Evolutionary conservation across 1,284 basidiomycete genomes (phyloP).

Genomic region (Ustilago loliicola): DNA sequence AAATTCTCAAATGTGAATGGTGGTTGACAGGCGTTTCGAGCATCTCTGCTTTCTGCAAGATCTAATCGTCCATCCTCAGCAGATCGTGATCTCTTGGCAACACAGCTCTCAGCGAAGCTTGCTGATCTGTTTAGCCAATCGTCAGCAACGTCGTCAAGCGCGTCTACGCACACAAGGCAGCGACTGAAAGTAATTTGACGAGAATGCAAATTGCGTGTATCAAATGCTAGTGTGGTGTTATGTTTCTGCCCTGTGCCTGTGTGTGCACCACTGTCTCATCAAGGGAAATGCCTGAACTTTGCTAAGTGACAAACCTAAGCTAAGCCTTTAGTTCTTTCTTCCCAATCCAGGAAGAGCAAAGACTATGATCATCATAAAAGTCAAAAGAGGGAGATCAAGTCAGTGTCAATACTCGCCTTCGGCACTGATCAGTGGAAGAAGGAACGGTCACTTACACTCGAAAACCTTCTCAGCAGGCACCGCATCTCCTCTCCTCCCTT

Average conservation of each 20-base stretch:
- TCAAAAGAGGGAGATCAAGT: not conserved
- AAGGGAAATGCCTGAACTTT: too few species aligned
- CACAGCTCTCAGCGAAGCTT: too few species aligned
- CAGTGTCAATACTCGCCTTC: not conserved
- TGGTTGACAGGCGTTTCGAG: slow-evolving; percentile 21
- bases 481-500: slow-evolving; percentile 78
- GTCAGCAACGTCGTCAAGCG: not conserved
- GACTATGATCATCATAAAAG: slow-evolving; percentile 21
- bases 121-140: not conserved
- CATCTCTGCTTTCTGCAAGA: slow-evolving; percentile 30
- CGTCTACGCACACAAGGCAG: not conserved
- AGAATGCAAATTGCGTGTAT: slow-evolving; percentile 5
- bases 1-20: too few species aligned
- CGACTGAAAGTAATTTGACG: not conserved
- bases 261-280: too few species aligned
- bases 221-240: not conserved
- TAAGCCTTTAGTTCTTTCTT: slow-evolving; percentile 44
- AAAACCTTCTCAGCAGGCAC: slow-evolving; percentile 79
- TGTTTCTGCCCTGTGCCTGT: not conserved
- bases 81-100: too few species aligned
- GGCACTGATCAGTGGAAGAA: not conserved
- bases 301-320: not conserved
- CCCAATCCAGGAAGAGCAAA: slow-evolving; percentile 64
- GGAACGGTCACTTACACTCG: slow-evolving; percentile 69
- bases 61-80: slow-evolving; percentile 4